Evolutionary conservation across 225 moss, liverwort and hornwort genomes (phyloP), one percentile per base, ranked within the genome.

Genomic region (Antitrichia curtipendula): DNA sequence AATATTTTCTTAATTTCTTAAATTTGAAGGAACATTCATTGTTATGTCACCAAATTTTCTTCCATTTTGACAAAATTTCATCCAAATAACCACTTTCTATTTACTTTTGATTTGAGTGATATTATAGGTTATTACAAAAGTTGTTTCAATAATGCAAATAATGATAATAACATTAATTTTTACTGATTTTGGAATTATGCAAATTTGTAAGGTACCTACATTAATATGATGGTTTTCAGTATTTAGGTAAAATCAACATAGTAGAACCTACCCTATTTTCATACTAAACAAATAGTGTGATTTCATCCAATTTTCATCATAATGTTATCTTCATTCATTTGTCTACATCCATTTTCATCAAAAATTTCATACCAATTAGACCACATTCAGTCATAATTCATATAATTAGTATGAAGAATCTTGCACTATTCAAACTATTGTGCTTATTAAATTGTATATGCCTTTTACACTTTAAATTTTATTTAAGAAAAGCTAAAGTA

Each of bases 311-410:
- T 27, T 43, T 28, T 71, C 27, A 43, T 71, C 15, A 25, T 16
- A 17, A 15, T 16, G 43, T 16, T 15, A 5, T 16, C 0, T 71
- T 0, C 9, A 41, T 70, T 25, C 27, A 43, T 43, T 0, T 2
- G 0, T 28, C 3, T 0, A 28, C 28, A 45, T 45, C 11, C 4
- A 45, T 29, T 29, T 45, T 45, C 3, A 5, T 72, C 17, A 17
- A 47, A 17, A 47, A 29, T 18, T 72, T 72, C 31, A 73, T 47
- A 73, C 19, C 4, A 11, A 73, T 7, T 47, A 4, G 7, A 47
- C 29, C 18, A 73, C 11, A 47, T 29, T 29, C 11, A 47, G 6
- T 47, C 4, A 47, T 29, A 47, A 47, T 73, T 73, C 1, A 31
- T 47, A 0, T 1, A 73, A 29, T 12, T 31, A 31, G 29, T 73